Percentiles rank a stretch among this genome's conserved stretches.
Evolutionary conservation across 1,139 yeast species (phyloP).

Genomic region (Candida sojae): DNA sequence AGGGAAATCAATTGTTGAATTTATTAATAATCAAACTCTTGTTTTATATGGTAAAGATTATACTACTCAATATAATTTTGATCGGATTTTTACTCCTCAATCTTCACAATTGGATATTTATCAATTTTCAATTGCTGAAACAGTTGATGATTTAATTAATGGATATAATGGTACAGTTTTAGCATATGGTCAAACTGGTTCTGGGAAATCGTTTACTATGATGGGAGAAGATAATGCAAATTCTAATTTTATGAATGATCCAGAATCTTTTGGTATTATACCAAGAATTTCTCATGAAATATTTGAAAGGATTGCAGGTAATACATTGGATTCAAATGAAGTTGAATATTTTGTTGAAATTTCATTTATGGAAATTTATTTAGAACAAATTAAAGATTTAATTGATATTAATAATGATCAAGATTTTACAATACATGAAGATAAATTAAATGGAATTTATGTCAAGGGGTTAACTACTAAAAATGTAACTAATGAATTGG

Average conservation of each 20-base stretch:
- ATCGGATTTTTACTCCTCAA: slow-evolving; percentile 57
- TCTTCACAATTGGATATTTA: slow-evolving; percentile 63
- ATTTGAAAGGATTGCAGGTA: slow-evolving; percentile 53
- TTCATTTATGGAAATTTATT: slow-evolving; percentile 79
- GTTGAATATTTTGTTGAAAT: slow-evolving; percentile 70
- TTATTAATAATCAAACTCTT: slow-evolving; percentile 27
- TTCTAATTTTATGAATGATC: slow-evolving; percentile 15
- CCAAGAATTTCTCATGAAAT: slow-evolving; percentile 73
- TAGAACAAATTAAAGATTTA: slow-evolving; percentile 75
- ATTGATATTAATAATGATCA: slow-evolving; percentile 28
- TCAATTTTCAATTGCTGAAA: slow-evolving; percentile 56
- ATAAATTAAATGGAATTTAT: slow-evolving; percentile 63
- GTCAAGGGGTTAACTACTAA: slow-evolving; percentile 69
- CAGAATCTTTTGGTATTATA: slow-evolving; percentile 57
- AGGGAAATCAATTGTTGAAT: slow-evolving; percentile 14
- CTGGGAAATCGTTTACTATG: slow-evolving; percentile 88
- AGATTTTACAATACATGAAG: slow-evolving; percentile 64
- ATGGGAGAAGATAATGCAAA: slow-evolving; percentile 49
- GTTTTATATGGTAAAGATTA: slow-evolving; percentile 30
- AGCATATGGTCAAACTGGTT: slow-evolving; percentile 89
- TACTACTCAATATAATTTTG: slow-evolving; percentile 57
- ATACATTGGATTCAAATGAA: slow-evolving; percentile 40
- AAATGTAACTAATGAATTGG: slow-evolving; percentile 59
- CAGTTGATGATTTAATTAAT: slow-evolving; percentile 66
- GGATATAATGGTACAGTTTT: slow-evolving; percentile 87